These are phyloP conservation scores for Aegilops speltoides DNA, from an alignment of 176 grass and related monocot species.

Conservation along the genomic window DNA sequence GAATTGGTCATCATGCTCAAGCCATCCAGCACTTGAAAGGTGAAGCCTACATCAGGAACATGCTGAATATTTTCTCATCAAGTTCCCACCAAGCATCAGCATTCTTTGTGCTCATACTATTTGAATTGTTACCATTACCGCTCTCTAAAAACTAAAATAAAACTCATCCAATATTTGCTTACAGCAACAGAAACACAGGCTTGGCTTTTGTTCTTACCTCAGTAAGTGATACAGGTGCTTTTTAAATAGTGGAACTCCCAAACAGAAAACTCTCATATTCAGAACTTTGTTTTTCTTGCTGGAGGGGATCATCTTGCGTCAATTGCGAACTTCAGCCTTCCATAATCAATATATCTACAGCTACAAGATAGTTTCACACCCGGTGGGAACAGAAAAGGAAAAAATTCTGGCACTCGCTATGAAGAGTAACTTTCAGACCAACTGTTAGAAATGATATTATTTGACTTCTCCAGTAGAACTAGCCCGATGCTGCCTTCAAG, in stretches of 20 bases:
- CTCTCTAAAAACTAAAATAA: conserved; percentile 24
- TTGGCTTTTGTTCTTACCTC: conserved; percentile 39
- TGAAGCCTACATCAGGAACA: neutral
- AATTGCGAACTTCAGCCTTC: conserved; percentile 42
- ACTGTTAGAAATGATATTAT: conserved; percentile 59
- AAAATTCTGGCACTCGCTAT: conserved; percentile 52
- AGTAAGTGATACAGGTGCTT: conserved; percentile 36
- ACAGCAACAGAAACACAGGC: conserved; percentile 23
- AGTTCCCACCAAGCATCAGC: conserved; percentile 11
- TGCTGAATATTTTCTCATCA: neutral
- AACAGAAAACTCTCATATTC: conserved; percentile 57
- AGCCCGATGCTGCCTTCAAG: conserved; percentile 37
- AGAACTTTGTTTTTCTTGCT: conserved; percentile 41
- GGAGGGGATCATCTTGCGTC: conserved; percentile 38
- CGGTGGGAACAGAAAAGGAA: conserved; percentile 33
- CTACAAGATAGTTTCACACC: conserved; percentile 47
- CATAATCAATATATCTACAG: conserved; percentile 60
- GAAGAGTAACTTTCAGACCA: conserved; percentile 47
- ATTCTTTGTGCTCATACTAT: conserved; percentile 12
- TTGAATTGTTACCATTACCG: conserved; percentile 18
- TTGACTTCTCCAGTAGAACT: conserved; percentile 37
- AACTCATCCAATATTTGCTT: conserved; percentile 15
- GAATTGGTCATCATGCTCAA: neutral
- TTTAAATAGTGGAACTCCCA: conserved; percentile 48
- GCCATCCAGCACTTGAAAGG: neutral